These are phyloP conservation scores for Testicularia cyperi DNA, from an alignment of 1,284 basidiomycete species.

Conservation along the genomic window DNA sequence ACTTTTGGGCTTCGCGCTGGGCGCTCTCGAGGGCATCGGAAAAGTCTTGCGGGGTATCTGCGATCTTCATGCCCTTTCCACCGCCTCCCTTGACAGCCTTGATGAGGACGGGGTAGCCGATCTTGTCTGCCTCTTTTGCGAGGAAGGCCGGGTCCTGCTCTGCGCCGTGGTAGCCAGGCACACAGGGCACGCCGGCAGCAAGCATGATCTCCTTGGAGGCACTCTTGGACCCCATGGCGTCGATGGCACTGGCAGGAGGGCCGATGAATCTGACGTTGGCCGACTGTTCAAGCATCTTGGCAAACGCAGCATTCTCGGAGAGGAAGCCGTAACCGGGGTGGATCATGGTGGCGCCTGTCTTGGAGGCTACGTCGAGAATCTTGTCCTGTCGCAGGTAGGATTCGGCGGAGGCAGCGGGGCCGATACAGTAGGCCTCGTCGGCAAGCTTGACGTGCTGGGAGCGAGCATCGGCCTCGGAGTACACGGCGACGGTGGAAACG, in stretches of 20 bases:
- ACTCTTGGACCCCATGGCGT: constrained; percentile 79
- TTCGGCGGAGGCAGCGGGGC: constrained; percentile 80
- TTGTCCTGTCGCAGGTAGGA: constrained; percentile 87
- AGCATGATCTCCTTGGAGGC: constrained; percentile 80
- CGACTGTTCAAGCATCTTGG: constrained; percentile 21
- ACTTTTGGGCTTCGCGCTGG: constrained; percentile 68
- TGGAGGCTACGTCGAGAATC: constrained; percentile 77
- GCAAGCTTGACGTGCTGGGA: constrained; percentile 76
- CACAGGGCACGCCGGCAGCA: constrained; percentile 83
- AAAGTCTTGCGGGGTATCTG: constrained; percentile 68
- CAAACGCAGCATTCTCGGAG: constrained; percentile 63
- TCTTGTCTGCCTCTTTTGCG: constrained; percentile 66
- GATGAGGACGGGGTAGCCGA: constrained; percentile 61
- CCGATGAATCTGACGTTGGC: constrained; percentile 59
- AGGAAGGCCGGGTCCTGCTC: constrained; percentile 73
- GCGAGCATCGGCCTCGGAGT: constrained; percentile 77
- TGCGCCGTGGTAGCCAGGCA: constrained; percentile 82
- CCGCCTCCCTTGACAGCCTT: constrained; percentile 62
- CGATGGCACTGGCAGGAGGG: constrained; percentile 58
- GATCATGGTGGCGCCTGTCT: constrained; percentile 73
- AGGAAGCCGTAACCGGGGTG: constrained; percentile 90
- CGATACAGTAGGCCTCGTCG: constrained; percentile 93
- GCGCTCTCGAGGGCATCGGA: constrained; percentile 77
- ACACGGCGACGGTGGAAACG: constrained; percentile 85
- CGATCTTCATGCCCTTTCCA: constrained; percentile 62